Evolutionary conservation across 495 filamentous ascomycete species (phyloP).

Genomic region (Ramalina peruviana): DNA sequence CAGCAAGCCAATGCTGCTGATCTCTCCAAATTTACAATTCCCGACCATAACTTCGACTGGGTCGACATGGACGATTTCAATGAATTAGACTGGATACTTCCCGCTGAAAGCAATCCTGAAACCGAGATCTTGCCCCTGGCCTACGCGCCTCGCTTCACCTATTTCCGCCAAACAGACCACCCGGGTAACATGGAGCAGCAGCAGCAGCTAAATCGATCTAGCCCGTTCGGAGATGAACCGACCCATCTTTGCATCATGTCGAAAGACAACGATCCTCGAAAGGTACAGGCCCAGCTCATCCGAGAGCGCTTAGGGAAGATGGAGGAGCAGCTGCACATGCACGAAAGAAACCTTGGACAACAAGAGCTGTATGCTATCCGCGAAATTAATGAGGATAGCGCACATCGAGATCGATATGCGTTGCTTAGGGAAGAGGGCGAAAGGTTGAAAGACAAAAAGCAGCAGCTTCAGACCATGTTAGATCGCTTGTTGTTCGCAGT

Average conservation of each 20-base stretch:
- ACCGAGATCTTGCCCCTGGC: constrained; percentile 87
- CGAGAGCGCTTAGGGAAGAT: constrained; percentile 65
- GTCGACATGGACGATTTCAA: constrained; percentile 99
- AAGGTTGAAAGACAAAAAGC: constrained; percentile 56
- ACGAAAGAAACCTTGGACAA: constrained; percentile 50
- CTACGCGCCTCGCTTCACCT: constrained; percentile 86
- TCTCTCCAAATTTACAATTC: constrained; percentile 82
- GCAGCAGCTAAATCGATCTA: constrained; percentile 59
- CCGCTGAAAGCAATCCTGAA: constrained; percentile 77
- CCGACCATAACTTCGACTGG: constrained; percentile 88
- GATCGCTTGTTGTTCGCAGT: constrained; percentile 47
- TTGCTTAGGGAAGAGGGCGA: constrained; percentile 53
- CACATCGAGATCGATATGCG: constrained; percentile 47
- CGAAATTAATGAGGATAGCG: constrained; percentile 36
- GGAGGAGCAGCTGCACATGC: constrained; percentile 58
- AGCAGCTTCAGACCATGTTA: constrained; percentile 65
- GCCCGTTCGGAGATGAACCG: constrained; percentile 79
- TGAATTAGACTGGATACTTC: constrained; percentile 90
- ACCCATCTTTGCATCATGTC: constrained; percentile 95
- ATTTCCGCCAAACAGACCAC: constrained; percentile 95
- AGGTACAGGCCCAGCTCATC: constrained; percentile 77
- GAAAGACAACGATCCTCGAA: constrained; percentile 77
- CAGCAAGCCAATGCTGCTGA: constrained; percentile 43
- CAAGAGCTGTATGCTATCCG: constrained; percentile 47
- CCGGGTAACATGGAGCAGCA: constrained; percentile 51